phyloP scores from a whole-genome alignment of 2,329 filamentous ascomycete genomes.

The Endocalyx cinctus region DNA sequence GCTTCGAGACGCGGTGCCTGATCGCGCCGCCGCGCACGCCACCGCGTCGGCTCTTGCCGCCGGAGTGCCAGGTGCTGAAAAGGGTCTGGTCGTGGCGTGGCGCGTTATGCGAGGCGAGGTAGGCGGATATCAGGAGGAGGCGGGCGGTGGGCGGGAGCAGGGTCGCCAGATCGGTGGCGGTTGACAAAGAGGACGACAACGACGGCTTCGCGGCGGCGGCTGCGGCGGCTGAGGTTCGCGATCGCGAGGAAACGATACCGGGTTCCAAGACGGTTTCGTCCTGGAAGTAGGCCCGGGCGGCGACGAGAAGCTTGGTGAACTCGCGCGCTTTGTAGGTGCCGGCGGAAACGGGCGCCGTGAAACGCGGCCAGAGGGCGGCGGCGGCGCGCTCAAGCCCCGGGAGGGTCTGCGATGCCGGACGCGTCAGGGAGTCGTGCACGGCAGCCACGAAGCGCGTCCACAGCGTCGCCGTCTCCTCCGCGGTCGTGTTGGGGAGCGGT shows the following conservation, averaged over 20 bases:
- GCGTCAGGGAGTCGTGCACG: slow-evolving; percentile 81
- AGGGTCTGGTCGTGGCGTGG: slow-evolving; percentile 67
- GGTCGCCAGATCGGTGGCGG: slow-evolving; percentile 40
- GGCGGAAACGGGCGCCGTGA: slow-evolving; percentile 70
- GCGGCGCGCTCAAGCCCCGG: slow-evolving; percentile 67
- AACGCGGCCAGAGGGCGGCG: slow-evolving; percentile 75
- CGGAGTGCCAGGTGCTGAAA: slow-evolving; percentile 67
- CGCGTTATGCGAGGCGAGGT: slow-evolving; percentile 77
- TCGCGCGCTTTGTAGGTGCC: slow-evolving; percentile 73
- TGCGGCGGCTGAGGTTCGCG: neutral
- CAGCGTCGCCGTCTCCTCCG: slow-evolving; percentile 58
- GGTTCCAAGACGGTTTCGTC: slow-evolving; percentile 67
- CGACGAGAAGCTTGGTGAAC: slow-evolving; percentile 77
- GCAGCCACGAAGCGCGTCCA: slow-evolving; percentile 79
- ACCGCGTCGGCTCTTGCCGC: slow-evolving; percentile 44
- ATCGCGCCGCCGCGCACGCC: slow-evolving; percentile 34
- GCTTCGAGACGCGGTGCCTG: slow-evolving; percentile 35
- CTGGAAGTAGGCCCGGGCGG: slow-evolving; percentile 64
- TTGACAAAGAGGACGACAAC: slow-evolving; percentile 7
- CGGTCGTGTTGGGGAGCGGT: slow-evolving; percentile 44
- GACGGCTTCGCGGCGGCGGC: slow-evolving; percentile 3
- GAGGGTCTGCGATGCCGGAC: slow-evolving; percentile 75
- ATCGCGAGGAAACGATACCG: slow-evolving; percentile 50
- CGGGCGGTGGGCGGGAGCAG: slow-evolving; percentile 69
- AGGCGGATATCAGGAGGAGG: slow-evolving; percentile 69